These are phyloP conservation scores for Mycena olivaceomarginata DNA, from an alignment of 768 basidiomycete genomes.

Conservation along the genomic window DNA sequence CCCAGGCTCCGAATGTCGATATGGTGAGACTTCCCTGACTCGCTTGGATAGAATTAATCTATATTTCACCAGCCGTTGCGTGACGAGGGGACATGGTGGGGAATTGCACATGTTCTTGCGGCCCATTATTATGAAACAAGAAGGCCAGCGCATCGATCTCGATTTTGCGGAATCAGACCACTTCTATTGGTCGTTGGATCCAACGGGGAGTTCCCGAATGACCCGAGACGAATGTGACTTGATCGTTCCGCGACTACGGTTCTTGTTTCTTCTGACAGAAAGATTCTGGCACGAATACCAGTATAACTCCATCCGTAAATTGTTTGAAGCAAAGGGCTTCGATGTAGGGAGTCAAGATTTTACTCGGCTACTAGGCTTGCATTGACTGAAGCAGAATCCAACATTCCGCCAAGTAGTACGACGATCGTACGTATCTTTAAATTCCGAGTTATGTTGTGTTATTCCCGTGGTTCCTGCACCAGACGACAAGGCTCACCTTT, in stretches of 20 bases:
- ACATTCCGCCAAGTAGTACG: too few species aligned
- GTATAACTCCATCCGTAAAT: constrained; percentile 19
- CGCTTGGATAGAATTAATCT: not conserved
- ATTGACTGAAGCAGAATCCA: too few species aligned
- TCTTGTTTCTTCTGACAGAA: not conserved
- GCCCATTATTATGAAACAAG: not conserved
- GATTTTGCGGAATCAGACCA: not conserved
- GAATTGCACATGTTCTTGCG: not conserved
- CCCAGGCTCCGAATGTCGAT: not conserved
- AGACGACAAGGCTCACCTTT: too few species aligned
- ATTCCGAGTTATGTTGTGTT: too few species aligned
- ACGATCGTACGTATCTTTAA: too few species aligned
- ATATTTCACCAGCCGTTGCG: not conserved
- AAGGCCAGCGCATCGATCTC: not conserved
- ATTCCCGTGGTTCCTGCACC: too few species aligned
- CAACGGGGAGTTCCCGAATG: not conserved
- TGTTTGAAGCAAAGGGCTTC: not conserved
- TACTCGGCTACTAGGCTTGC: too few species aligned
- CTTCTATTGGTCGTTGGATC: constrained; percentile 15
- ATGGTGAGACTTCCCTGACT: not conserved
- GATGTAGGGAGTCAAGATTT: not conserved
- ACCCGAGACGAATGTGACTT: constrained; percentile 6
- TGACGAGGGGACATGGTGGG: not conserved
- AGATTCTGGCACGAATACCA: constrained; percentile 23
- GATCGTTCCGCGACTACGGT: not conserved